These are phyloP conservation scores for Pseudogymnoascus sp. DNA, from an alignment of 2,329 filamentous ascomycete genomes.

Conservation along the genomic window DNA sequence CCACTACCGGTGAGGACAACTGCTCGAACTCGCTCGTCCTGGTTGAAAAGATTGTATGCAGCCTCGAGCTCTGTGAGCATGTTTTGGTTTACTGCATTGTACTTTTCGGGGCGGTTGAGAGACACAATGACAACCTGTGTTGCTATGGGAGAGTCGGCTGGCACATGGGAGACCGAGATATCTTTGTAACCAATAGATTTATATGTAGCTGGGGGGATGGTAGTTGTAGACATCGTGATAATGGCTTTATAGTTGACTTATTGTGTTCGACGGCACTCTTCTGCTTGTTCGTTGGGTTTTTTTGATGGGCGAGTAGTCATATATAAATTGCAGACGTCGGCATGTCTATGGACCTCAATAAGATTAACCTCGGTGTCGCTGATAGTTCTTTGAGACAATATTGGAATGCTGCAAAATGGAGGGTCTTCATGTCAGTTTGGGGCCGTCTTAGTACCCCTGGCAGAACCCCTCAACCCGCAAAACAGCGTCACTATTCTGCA, in stretches of 20 bases:
- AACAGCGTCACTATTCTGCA: background rate
- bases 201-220: conserved; percentile 32
- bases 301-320: background rate
- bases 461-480: background rate
- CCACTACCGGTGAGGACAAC: conserved; percentile 47
- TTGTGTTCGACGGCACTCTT: background rate
- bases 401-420: background rate
- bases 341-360: background rate
- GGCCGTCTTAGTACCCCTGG: background rate
- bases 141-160: conserved; percentile 41
- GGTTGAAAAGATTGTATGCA: conserved; percentile 44
- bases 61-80: conserved; percentile 56
- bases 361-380: background rate
- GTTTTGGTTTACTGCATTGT: conserved; percentile 61
- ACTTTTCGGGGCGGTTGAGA: conserved; percentile 55
- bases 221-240: background rate
- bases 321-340: background rate
- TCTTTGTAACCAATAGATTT: conserved; percentile 35
- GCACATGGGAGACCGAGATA: conserved; percentile 43
- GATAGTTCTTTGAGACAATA: background rate
- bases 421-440: background rate
- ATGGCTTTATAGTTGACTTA: background rate
- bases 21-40: conserved; percentile 46
- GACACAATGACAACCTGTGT: conserved; percentile 57
- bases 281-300: background rate